Percentiles rank a stretch among this genome's conserved stretches.
phyloP scores from a whole-genome alignment of 768 basidiomycete species.

The Erythrobasidium yunnanense region DNA sequence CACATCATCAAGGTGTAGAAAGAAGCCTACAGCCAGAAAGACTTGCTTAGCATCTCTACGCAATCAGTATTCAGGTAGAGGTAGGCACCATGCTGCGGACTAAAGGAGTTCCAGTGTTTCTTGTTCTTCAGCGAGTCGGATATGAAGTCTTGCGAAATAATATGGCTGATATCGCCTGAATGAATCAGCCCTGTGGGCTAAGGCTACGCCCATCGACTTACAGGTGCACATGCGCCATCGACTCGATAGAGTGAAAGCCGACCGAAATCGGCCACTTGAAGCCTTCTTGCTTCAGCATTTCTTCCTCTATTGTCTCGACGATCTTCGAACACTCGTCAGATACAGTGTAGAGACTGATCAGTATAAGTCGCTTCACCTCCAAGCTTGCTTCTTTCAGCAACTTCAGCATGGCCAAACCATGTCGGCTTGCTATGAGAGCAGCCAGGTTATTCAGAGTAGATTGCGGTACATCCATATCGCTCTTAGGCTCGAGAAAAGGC shows the following conservation, averaged over 20 bases:
- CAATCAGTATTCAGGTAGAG: too few relatives aligned
- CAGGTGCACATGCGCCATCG: slow-evolving; percentile 28
- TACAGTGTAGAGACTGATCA: not conserved
- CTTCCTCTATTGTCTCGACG: slow-evolving; percentile 24
- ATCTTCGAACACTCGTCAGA: not conserved
- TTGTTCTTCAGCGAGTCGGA: slow-evolving; percentile 27
- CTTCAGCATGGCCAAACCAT: slow-evolving; percentile 16
- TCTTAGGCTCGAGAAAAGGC: not conserved
- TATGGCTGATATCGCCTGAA: not conserved
- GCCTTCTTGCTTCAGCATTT: slow-evolving; percentile 29
- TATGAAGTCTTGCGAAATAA: slow-evolving; percentile 28
- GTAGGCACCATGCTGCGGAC: slow-evolving; percentile 22
- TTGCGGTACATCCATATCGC: not conserved
- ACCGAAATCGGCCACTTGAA: slow-evolving; percentile 26
- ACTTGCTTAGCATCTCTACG: not conserved
- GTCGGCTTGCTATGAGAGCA: not conserved
- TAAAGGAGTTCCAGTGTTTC: slow-evolving; percentile 32
- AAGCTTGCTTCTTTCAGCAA: slow-evolving; percentile 16
- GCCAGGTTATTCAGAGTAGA: slow-evolving; percentile 10
- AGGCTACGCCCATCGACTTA: not conserved
- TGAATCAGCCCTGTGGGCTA: not conserved
- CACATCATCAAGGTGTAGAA: slow-evolving; percentile 28
- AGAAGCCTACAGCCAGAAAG: slow-evolving; percentile 31
- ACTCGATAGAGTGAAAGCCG: slow-evolving; percentile 25
- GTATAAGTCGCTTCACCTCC: not conserved